These are phyloP conservation scores for Alternaria brassicicola DNA, from an alignment of 2,329 filamentous ascomycete species.

Conservation along the genomic window DNA sequence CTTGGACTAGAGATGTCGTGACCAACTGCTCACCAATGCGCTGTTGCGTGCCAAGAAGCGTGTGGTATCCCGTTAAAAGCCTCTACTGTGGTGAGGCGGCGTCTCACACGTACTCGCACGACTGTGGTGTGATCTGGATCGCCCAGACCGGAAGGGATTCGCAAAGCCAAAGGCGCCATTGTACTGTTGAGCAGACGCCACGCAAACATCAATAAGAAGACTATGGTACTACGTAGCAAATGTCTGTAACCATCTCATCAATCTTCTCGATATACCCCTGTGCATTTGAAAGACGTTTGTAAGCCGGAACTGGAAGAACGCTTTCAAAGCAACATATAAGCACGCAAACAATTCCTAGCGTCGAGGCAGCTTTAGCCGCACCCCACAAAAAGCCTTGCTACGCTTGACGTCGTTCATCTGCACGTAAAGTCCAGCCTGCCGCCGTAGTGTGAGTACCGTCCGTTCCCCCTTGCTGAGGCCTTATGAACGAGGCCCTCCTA, in stretches of 20 bases:
- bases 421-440: neutral
- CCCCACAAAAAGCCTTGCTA: neutral
- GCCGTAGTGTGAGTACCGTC: neutral
- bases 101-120: conserved; percentile 17
- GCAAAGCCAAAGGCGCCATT: neutral
- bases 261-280: neutral
- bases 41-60: neutral
- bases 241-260: neutral
- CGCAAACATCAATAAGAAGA: neutral
- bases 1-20: conserved; percentile 25
- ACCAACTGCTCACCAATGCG: conserved; percentile 19
- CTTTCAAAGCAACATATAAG: conserved; percentile 1
- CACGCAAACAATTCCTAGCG: neutral
- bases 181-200: neutral
- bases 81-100: conserved; percentile 8
- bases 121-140: conserved; percentile 32
- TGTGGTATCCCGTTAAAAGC: neutral
- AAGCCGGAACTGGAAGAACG: neutral
- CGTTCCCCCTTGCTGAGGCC: neutral
- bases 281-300: neutral
- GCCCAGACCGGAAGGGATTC: neutral
- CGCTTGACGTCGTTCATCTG: neutral
- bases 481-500: neutral
- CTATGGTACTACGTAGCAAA: neutral
- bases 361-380: conserved; percentile 3